These are phyloP conservation scores for Neurospora sp. DNA, from an alignment of 495 filamentous ascomycete species.

Conservation along the genomic window DNA sequence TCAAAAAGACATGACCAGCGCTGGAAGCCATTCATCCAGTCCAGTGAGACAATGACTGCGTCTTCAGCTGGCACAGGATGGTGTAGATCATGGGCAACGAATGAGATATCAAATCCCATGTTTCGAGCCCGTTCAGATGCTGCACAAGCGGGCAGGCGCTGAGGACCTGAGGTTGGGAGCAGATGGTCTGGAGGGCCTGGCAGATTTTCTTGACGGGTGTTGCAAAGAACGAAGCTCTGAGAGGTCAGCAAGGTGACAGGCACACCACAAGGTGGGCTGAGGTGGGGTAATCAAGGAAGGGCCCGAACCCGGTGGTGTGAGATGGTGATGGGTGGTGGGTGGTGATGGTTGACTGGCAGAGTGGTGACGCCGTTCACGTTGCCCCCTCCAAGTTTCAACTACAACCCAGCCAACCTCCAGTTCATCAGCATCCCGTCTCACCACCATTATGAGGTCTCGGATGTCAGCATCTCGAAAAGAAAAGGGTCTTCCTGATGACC, in stretches of 20 bases:
- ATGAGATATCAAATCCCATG: not conserved
- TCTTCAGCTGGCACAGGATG: not conserved
- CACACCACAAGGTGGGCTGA: not conserved
- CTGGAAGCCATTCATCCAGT: not conserved
- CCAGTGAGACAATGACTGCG: too few species aligned
- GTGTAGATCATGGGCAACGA: not conserved
- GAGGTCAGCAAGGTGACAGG: not conserved
- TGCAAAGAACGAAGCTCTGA: not conserved
- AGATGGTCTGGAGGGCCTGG: not conserved
- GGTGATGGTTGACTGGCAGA: not conserved
- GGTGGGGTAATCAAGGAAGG: not conserved
- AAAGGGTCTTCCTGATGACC: too few species aligned
- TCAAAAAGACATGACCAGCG: not conserved
- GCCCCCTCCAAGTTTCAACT: not conserved
- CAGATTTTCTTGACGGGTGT: not conserved
- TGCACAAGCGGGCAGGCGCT: not conserved
- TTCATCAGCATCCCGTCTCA: not conserved
- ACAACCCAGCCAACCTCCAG: not conserved
- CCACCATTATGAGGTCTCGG: not conserved
- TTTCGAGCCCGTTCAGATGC: not conserved
- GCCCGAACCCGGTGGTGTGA: not conserved
- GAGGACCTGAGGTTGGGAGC: not conserved
- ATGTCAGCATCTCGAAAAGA: not conserved
- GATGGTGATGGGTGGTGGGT: not conserved
- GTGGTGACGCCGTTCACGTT: not conserved